Evolutionary conservation across 345 rosid genomes (phyloP).

Genomic region (Pseudoturritis turrita): DNA sequence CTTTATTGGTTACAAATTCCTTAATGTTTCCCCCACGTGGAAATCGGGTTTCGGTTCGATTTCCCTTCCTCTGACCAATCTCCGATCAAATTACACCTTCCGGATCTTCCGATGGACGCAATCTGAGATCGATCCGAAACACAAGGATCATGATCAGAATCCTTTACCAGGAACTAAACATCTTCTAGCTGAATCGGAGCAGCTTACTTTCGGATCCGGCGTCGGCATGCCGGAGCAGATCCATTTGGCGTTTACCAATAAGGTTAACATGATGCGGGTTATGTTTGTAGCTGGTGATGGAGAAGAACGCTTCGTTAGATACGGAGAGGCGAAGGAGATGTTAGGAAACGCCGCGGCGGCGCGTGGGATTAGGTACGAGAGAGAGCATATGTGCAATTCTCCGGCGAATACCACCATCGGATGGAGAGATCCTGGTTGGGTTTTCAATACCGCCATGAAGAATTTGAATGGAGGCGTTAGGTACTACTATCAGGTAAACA

Average conservation of each 20-base stretch:
- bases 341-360: constrained; percentile 39
- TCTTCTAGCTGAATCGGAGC: constrained; percentile 48
- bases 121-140: constrained; percentile 51
- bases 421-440: constrained; percentile 98
- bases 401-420: constrained; percentile 78
- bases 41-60: constrained; percentile 63
- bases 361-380: constrained; percentile 68
- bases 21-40: constrained; percentile 51
- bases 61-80: constrained; percentile 62
- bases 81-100: constrained; percentile 76
- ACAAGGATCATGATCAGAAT: constrained; percentile 68
- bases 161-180: constrained; percentile 72
- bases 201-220: constrained; percentile 44
- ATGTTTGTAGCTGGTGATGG: constrained; percentile 64
- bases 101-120: constrained; percentile 86
- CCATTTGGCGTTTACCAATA: constrained; percentile 59
- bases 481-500: constrained; percentile 66
- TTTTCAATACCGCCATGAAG: constrained; percentile 53
- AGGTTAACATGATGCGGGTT: constrained; percentile 73
- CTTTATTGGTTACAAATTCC: constrained; percentile 85
- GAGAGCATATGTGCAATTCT: constrained; percentile 70
- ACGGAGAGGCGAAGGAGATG: constrained; percentile 52
- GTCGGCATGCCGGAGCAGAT: constrained; percentile 71
- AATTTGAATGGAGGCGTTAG: constrained; percentile 58
- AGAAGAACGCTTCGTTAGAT: constrained; percentile 62